Evolutionary conservation across 2,329 filamentous ascomycete species (phyloP), one percentile per base, ranked within the genome.

Genomic region (Aspergillus transmontanensis): DNA sequence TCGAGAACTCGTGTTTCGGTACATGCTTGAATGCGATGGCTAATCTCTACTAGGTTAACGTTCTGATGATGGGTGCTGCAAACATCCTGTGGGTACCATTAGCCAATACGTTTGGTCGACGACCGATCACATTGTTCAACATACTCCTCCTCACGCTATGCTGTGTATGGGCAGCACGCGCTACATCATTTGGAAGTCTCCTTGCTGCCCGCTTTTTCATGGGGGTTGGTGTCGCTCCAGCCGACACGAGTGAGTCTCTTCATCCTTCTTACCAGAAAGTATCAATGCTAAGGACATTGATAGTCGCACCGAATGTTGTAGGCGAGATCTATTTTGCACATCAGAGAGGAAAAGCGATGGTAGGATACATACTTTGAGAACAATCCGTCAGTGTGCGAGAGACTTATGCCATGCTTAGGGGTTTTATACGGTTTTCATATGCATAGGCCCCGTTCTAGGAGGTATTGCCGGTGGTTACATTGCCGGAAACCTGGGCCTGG

Each of bases 51-150:
- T 26, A 64, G 62, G 58, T 64, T 0, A 64, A 64, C 10, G 59
- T 61, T 5, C 41, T 64, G 16, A 64, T 64, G 62, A 64, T 64
- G 62, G 62, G 62, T 23, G 62, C 62, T 12, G 59, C 54, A 7
- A 64, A 64, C 30, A 64, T 64, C n/a, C 60, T 59, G 58, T 64
- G 62, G 62, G 62, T 64, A 48, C 62, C 62, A 39, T 57, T 64
- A 45, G 62, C 58, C 19, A 64, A 64, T 45, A 64, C 62, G 3
- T 64, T 64, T 50, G 62, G 62, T 2, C 58, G 62, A 4, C 28
- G 62, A 6, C 54, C 54, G 4, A n/a, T 64, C 21, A 61, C 30
- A n/a, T 21, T 64, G 21, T 36, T 64, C 10, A 62, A 55, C 28
- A 59, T 64, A 4, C 50, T 64, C n/a, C 39, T 64, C 14, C 43